A percentile compares a stretch with the other conserved stretches of the same genome.
Conservation (phyloP, 495 filamentous ascomycete genomes). For the Baudoinia panamericana region DNA sequence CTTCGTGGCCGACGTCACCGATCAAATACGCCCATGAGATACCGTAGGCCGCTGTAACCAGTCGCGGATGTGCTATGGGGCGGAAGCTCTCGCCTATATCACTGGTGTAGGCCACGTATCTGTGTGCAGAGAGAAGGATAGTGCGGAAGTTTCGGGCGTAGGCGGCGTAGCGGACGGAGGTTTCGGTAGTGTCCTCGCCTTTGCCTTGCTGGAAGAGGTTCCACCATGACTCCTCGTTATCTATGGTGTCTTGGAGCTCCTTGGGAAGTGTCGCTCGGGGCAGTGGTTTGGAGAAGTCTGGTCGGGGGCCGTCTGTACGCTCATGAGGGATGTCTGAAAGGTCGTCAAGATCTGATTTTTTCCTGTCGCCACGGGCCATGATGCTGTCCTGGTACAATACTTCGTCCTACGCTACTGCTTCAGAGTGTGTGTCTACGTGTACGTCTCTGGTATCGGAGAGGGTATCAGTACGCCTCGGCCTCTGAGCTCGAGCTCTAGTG, state of each 20-base stretch:
- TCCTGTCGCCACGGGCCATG: conserved; percentile 20
- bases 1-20: conserved; percentile 84
- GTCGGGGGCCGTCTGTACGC: conserved; percentile 25
- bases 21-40: conserved; percentile 85
- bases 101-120: conserved; percentile 94
- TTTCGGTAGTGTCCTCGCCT: conserved; percentile 69
- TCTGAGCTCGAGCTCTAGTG: no score
- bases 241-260: conserved; percentile 58
- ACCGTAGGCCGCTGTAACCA: conserved; percentile 74
- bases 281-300: conserved; percentile 38
- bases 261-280: conserved; percentile 51
- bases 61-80: conserved; percentile 72
- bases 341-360: conserved; percentile 6
- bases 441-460: no score
- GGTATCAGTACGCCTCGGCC: no score
- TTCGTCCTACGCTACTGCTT: no score
- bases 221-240: conserved; percentile 65
- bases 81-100: conserved; percentile 96
- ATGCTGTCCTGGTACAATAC: no score
- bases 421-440: no score
- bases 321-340: conserved; percentile 23
- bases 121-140: conserved; percentile 77
- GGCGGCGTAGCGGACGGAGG: conserved; percentile 77
- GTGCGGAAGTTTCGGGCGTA: conserved; percentile 55
- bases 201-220: conserved; percentile 65